These are phyloP conservation scores for Vaccinium darrowii DNA, from an alignment of 148 eudicot genomes.

Conservation along the genomic window DNA sequence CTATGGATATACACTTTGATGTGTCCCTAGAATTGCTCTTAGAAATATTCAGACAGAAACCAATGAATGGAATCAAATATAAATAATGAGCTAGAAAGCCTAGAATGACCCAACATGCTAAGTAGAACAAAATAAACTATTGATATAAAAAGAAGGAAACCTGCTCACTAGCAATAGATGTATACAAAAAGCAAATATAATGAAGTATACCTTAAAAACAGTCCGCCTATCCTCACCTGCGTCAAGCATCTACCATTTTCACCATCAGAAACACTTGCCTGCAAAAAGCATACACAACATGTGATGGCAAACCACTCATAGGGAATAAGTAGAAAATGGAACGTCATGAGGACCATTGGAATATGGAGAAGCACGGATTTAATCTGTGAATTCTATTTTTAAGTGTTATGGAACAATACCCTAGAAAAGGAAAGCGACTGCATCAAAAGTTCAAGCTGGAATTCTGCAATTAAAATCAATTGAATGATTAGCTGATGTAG, in stretches of 20 bases:
- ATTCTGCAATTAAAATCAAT: slow-evolving; percentile 54
- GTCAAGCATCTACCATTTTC: slow-evolving; percentile 64
- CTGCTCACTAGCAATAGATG: neutral
- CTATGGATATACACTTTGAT: no score
- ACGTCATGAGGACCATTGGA: neutral
- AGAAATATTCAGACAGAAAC: neutral
- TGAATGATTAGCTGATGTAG: slow-evolving; percentile 15
- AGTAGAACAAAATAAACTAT: neutral
- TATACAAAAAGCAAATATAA: neutral
- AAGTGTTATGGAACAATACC: slow-evolving; percentile 40
- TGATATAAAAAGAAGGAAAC: neutral
- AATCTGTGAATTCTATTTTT: neutral
- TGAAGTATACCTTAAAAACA: slow-evolving; percentile 68
- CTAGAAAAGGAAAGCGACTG: slow-evolving; percentile 88
- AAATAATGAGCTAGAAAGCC: neutral
- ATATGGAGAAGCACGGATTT: neutral
- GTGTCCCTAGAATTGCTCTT: no score
- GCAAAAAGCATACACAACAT: slow-evolving; percentile 25
- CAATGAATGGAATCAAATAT: neutral
- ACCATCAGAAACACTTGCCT: slow-evolving; percentile 88
- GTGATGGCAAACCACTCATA: neutral
- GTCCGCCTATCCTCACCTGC: slow-evolving; percentile 67
- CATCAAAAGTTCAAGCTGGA: slow-evolving; percentile 92
- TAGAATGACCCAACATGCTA: neutral
- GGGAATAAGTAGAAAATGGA: neutral